Evolutionary conservation across 495 filamentous ascomycete genomes (phyloP), one percentile per base, ranked within the genome.

Genomic region (Pseudomonodictys pantanalensis): DNA sequence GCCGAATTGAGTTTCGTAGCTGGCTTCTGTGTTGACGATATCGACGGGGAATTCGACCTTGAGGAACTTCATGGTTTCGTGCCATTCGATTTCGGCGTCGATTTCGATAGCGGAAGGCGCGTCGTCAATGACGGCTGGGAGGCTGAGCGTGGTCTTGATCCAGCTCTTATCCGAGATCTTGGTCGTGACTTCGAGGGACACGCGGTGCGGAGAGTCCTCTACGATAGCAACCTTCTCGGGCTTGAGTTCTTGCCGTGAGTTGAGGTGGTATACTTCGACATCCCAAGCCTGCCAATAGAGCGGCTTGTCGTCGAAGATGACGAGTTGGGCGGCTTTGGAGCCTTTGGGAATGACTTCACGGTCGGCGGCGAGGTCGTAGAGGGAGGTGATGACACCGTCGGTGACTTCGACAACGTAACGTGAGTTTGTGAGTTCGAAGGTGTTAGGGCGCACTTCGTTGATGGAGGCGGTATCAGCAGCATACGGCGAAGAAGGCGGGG

Each of bases 281-380:
- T 98, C 93, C 93, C 93, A 98, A 1, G 92, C 93, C 75, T 98
- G 92, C 93, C 93, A 98, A 75, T 96, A 95, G 18, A 97, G 80
- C 17, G 93, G 93, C 74, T 97, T 97, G 73, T 98, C 93, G 68
- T 98, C 93, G 69, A 95, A 97, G 49, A 97, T 87, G 57, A 98
- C 91, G 7, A 96, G 79, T 68, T 97, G 92, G 50, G 91, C 92
- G 43, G 89, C 92, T 71, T 90, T 93, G 5, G 81, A 78, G 54
- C 87, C 91, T 59, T 86, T 79, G 15, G 90, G 75, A 46, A 98
- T 83, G 26, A 96, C 67, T 69, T 98, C 89, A 44, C 92, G 83
- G 7, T 86, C 73, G 18, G 77, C 81, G 11, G 75, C 63, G 50
- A 84, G 75, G 73, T 97, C 92, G 63, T 86, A 83, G 2, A 98